Evolutionary conservation across 495 filamentous ascomycete species (phyloP).

Genomic region (Pyrenopolyporus hunteri): DNA sequence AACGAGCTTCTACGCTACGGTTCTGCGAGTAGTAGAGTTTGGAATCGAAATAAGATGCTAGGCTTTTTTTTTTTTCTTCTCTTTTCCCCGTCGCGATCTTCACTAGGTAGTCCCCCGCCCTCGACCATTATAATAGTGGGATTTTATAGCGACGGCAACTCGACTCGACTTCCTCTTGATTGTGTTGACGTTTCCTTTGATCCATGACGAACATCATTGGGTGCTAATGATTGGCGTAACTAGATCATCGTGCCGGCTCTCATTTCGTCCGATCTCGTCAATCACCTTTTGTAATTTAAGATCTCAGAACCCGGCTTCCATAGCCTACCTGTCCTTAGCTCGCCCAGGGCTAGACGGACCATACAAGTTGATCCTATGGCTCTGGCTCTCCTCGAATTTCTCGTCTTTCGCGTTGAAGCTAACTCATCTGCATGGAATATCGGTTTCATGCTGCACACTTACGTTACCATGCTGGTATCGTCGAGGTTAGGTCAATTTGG

Average conservation of each 20-base stretch:
- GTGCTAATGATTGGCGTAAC: slow-evolving; percentile 13
- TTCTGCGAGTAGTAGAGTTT: too few species aligned
- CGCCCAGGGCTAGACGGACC: slow-evolving; percentile 2
- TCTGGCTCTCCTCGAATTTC: too few species aligned
- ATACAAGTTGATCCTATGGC: slow-evolving; percentile 20
- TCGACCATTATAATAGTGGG: slow-evolving; percentile 15
- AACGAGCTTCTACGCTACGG: too few species aligned
- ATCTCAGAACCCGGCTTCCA: slow-evolving; percentile 3
- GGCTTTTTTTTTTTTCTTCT: too few species aligned
- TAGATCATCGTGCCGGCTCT: slow-evolving; percentile 1
- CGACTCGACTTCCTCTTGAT: slow-evolving; percentile 19
- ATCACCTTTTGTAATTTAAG: slow-evolving; percentile 9
- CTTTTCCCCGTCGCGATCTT: slow-evolving; percentile 9
- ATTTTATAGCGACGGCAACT: slow-evolving; percentile 9
- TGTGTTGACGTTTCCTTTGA: not conserved
- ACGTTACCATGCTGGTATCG: not conserved
- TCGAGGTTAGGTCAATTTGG: not conserved
- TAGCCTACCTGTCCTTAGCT: not conserved
- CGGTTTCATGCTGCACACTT: too few species aligned
- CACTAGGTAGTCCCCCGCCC: slow-evolving; percentile 3
- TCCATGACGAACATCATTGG: slow-evolving; percentile 24
- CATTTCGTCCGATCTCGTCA: slow-evolving; percentile 31
- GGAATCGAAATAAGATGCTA: too few species aligned
- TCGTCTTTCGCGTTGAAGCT: too few species aligned
- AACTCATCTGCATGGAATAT: too few species aligned